Evolutionary conservation across 1,284 basidiomycete genomes (phyloP).

Genomic region (Boletus smithii): DNA sequence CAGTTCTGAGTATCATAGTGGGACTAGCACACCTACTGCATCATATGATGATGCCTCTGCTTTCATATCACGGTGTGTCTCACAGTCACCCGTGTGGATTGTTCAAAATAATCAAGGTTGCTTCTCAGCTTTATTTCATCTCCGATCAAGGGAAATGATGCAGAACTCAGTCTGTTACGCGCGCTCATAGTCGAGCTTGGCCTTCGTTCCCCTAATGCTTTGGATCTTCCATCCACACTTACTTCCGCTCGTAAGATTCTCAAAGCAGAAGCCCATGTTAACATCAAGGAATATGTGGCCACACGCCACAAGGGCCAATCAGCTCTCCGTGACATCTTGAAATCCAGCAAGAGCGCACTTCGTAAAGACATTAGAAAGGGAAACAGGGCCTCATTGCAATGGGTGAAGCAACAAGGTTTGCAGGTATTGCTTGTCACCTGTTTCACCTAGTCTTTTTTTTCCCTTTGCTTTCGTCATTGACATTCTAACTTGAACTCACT

Average conservation of each 20-base stretch:
- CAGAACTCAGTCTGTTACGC: slow-evolving; percentile 47
- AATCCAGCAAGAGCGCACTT: slow-evolving; percentile 56
- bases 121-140: slow-evolving; percentile 23
- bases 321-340: slow-evolving; percentile 59
- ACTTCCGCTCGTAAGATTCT: slow-evolving; percentile 59
- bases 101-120: neutral
- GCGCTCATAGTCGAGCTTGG: slow-evolving; percentile 57
- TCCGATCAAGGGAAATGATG: slow-evolving; percentile 35
- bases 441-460: slow-evolving; percentile 18
- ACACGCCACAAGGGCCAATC: slow-evolving; percentile 58
- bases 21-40: slow-evolving; percentile 7
- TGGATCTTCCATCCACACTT: slow-evolving; percentile 51
- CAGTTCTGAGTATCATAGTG: slow-evolving; percentile 11
- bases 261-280: slow-evolving; percentile 63
- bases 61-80: slow-evolving; percentile 31
- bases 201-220: slow-evolving; percentile 38
- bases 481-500: neutral
- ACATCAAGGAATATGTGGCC: slow-evolving; percentile 69
- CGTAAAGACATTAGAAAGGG: slow-evolving; percentile 55
- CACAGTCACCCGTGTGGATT: neutral
- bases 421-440: slow-evolving; percentile 56
- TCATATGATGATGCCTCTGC: slow-evolving; percentile 29
- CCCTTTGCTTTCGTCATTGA: neutral
- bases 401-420: slow-evolving; percentile 64
- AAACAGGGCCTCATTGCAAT: slow-evolving; percentile 44